These are phyloP conservation scores for Monilinia polystroma DNA, from an alignment of 2,329 filamentous ascomycete genomes.

Conservation along the genomic window DNA sequence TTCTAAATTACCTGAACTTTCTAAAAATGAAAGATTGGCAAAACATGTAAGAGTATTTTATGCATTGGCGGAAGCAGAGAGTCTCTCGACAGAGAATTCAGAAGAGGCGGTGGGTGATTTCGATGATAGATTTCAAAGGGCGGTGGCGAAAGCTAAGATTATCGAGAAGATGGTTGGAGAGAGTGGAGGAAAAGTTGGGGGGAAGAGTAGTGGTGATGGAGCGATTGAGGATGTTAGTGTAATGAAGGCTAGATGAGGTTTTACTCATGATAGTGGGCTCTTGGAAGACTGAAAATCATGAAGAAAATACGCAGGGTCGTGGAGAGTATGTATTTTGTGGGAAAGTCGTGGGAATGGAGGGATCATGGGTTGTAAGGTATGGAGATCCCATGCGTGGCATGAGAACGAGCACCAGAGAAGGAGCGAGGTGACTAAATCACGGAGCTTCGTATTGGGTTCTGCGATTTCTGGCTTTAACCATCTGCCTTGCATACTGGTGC, in stretches of 20 bases:
- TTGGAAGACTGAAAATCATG: neutral
- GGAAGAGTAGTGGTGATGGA: conserved; percentile 38
- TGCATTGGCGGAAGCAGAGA: conserved; percentile 75
- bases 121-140: conserved; percentile 82
- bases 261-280: neutral
- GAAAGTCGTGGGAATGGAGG: neutral
- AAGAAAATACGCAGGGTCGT: neutral
- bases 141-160: conserved; percentile 79
- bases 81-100: conserved; percentile 74
- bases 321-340: neutral
- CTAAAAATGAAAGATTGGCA: conserved; percentile 62
- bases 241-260: conserved; percentile 20
- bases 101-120: conserved; percentile 90
- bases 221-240: conserved; percentile 50
- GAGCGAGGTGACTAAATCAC: neutral
- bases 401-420: neutral
- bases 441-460: neutral
- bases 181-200: conserved; percentile 23
- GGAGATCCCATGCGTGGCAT: neutral
- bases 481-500: too few species aligned
- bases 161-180: conserved; percentile 69
- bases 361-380: neutral
- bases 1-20: conserved; percentile 42
- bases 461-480: neutral
- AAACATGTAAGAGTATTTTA: conserved; percentile 77